Conservation (phyloP, 768 basidiomycete species). For the Brasilioporus rufonigricans region DNA sequence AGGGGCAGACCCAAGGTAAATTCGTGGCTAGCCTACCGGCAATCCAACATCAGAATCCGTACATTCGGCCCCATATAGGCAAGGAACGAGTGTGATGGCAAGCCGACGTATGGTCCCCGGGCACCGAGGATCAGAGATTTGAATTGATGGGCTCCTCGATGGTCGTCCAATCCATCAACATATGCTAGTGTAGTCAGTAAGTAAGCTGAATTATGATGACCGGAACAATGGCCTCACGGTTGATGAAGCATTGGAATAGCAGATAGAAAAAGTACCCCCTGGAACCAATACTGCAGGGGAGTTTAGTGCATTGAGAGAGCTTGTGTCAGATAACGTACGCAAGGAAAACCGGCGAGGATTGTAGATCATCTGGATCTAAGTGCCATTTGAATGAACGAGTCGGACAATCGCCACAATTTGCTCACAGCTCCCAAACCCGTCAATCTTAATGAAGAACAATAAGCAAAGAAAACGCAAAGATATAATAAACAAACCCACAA, state of each 20-base stretch:
- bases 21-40: constrained; percentile 58
- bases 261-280: constrained; percentile 91
- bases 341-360: constrained; percentile 68
- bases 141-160: constrained; percentile 58
- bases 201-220: neutral
- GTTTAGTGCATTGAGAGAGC: neutral
- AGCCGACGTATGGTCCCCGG: constrained; percentile 73
- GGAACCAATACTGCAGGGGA: constrained; percentile 61
- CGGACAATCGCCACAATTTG: constrained; percentile 5
- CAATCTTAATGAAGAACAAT: constrained; percentile 49
- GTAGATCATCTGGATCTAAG: constrained; percentile 79
- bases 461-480: neutral
- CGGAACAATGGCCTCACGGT: constrained; percentile 44
- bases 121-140: constrained; percentile 74
- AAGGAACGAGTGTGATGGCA: constrained; percentile 81
- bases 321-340: constrained; percentile 40
- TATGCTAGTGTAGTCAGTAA: constrained; percentile 13
- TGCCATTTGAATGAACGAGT: neutral
- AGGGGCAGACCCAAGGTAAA: neutral
- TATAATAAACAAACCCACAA: constrained; percentile 36
- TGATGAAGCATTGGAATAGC: constrained; percentile 91
- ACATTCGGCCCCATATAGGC: constrained; percentile 77
- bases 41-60: constrained; percentile 74
- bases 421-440: constrained; percentile 82
- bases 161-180: constrained; percentile 70